These are phyloP conservation scores for Malus hybrid DNA, from an alignment of 331 rosid species.

Conservation along the genomic window DNA sequence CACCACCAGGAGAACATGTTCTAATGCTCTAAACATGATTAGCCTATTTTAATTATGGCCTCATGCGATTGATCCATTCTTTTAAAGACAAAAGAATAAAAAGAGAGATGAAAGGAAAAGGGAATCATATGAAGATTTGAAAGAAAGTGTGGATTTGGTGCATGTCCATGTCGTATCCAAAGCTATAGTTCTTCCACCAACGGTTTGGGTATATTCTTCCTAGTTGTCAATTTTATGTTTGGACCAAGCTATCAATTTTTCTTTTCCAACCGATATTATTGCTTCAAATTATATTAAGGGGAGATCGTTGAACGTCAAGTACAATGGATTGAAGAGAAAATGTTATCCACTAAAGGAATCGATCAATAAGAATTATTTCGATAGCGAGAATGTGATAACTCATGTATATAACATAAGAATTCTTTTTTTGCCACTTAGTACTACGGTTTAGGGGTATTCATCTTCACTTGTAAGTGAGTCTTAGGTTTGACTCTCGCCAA, in stretches of 20 bases:
- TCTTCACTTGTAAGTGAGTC: no score
- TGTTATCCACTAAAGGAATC: no score
- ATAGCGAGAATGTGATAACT: no score
- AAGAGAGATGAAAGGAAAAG: not conserved
- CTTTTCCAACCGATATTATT: no score
- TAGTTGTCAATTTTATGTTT: not conserved
- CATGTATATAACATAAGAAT: no score
- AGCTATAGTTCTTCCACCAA: not conserved
- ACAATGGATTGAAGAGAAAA: no score
- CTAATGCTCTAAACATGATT: constrained; percentile 17
- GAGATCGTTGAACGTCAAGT: no score
- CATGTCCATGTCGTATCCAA: not conserved
- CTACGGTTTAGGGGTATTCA: no score
- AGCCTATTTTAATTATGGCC: constrained; percentile 12
- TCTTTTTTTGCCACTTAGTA: no score
- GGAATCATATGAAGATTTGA: not conserved
- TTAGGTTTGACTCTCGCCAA: no score
- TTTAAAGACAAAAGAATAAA: constrained; percentile 10
- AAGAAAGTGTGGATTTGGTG: not conserved
- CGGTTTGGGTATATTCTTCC: not conserved
- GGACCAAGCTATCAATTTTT: not conserved
- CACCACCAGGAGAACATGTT: constrained; percentile 14
- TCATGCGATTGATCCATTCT: constrained; percentile 5
- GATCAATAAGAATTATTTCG: no score
- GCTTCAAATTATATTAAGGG: no score